phyloP scores from a whole-genome alignment of 441 rosid genomes.

The Cnidoscolus chayamansa region DNA sequence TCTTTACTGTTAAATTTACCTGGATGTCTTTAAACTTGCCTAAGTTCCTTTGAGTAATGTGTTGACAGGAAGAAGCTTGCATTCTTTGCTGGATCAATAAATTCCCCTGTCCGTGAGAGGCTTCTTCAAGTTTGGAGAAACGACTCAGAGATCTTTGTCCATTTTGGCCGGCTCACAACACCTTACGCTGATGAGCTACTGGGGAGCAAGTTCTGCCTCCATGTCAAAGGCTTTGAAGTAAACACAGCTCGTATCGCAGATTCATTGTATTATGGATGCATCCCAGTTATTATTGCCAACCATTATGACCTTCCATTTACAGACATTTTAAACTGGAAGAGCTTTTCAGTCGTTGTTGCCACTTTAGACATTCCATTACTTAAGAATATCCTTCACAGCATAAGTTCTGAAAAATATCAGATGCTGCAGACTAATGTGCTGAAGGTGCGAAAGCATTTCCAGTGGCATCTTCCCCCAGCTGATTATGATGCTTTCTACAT shows the following conservation, averaged over 20 bases:
- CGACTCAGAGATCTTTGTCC: slow-evolving; percentile 49
- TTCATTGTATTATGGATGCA: slow-evolving; percentile 49
- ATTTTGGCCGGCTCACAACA: slow-evolving; percentile 44
- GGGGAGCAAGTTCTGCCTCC: slow-evolving; percentile 61
- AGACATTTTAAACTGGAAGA: slow-evolving; percentile 56
- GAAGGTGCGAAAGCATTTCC: slow-evolving; percentile 57
- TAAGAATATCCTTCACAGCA: slow-evolving; percentile 42
- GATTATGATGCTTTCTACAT: slow-evolving; percentile 55
- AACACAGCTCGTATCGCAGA: slow-evolving; percentile 62
- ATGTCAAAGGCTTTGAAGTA: slow-evolving; percentile 67
- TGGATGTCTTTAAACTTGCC: not conserved
- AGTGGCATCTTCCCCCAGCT: slow-evolving; percentile 44
- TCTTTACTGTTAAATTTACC: not conserved
- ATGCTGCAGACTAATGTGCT: slow-evolving; percentile 42
- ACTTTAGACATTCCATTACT: slow-evolving; percentile 53
- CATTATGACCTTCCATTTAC: slow-evolving; percentile 59
- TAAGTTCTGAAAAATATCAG: slow-evolving; percentile 28
- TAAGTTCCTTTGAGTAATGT: slow-evolving; percentile 8
- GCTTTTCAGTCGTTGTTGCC: slow-evolving; percentile 50
- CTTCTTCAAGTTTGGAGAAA: slow-evolving; percentile 48
- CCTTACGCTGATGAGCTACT: slow-evolving; percentile 52
- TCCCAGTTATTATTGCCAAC: slow-evolving; percentile 59
- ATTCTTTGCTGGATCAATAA: slow-evolving; percentile 57
- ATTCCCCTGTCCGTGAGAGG: slow-evolving; percentile 53
- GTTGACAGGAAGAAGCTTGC: slow-evolving; percentile 52